These are phyloP conservation scores for Globisporangium emineosum DNA, from an alignment of 352 stramenopile genomes.

Conservation along the genomic window DNA sequence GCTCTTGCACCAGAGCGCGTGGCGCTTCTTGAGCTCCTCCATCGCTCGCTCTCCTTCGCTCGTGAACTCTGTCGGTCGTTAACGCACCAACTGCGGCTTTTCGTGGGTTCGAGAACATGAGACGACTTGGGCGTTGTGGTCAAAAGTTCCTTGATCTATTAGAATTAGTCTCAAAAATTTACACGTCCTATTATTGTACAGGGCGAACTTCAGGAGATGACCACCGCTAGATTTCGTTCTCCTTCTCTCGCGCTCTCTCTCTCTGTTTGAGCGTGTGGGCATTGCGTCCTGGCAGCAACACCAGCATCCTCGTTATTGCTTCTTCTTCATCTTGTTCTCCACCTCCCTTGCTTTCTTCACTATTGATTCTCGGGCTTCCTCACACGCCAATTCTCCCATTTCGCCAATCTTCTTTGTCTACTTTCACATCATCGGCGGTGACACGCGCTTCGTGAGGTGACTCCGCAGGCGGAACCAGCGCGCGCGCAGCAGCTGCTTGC, in stretches of 20 bases:
- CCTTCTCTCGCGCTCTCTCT: neutral
- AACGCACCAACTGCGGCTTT: neutral
- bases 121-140: neutral
- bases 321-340: neutral
- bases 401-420: neutral
- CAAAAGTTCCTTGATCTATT: neutral
- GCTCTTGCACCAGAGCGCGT: constrained; percentile 51
- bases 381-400: neutral
- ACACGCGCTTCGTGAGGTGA: constrained; percentile 58
- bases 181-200: constrained; percentile 9
- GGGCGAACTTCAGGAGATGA: neutral
- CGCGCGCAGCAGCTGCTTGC: constrained; percentile 56
- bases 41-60: constrained; percentile 14
- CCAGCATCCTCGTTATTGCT: neutral
- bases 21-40: constrained; percentile 47
- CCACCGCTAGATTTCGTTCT: neutral
- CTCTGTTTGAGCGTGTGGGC: neutral
- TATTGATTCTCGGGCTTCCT: neutral
- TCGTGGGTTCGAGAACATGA: no score
- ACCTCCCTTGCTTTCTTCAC: neutral
- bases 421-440: constrained; percentile 15
- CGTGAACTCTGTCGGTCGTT: neutral
- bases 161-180: neutral
- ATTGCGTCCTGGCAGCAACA: neutral
- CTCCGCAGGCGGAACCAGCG: constrained; percentile 68